Conservation (phyloP, 768 basidiomycete species). For the Termitomyces heimii region DNA sequence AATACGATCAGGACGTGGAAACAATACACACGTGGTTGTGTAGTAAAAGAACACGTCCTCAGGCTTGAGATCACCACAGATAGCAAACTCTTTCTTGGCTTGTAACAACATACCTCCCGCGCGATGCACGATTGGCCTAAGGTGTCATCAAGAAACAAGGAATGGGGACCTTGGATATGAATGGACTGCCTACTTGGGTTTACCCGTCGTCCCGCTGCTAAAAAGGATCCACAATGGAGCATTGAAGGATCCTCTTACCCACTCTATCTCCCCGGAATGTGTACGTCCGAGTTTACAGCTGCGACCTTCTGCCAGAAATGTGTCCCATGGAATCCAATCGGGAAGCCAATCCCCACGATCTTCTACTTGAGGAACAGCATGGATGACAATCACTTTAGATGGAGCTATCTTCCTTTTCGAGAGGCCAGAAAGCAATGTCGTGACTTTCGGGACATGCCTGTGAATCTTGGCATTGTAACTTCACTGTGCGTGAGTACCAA, state of each 20-base stretch:
- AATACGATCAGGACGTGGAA: background rate
- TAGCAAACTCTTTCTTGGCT: constrained; percentile 62
- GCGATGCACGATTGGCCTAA: constrained; percentile 72
- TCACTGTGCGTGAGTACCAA: constrained; percentile 10
- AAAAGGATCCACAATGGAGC: constrained; percentile 85
- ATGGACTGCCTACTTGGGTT: constrained; percentile 45
- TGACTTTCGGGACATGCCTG: constrained; percentile 58
- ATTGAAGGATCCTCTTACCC: constrained; percentile 59
- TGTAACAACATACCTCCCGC: constrained; percentile 76
- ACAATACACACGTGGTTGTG: constrained; percentile 62
- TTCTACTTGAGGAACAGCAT: constrained; percentile 30
- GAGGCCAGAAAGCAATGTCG: constrained; percentile 50
- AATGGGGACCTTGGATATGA: background rate
- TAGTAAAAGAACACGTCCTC: constrained; percentile 81
- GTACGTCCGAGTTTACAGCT: constrained; percentile 40
- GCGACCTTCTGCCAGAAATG: constrained; percentile 44
- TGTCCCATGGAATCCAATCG: constrained; percentile 51
- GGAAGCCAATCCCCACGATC: constrained; percentile 12
- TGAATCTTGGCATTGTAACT: constrained; percentile 73
- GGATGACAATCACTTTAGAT: constrained; percentile 54
- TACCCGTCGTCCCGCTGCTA: constrained; percentile 79
- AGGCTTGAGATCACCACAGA: constrained; percentile 59
- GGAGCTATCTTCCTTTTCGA: constrained; percentile 25
- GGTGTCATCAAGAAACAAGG: constrained; percentile 1
- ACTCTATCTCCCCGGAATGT: constrained; percentile 56